Evolutionary conservation across 2,329 filamentous ascomycete genomes (phyloP).

Genomic region (Trichoderma koningii): DNA sequence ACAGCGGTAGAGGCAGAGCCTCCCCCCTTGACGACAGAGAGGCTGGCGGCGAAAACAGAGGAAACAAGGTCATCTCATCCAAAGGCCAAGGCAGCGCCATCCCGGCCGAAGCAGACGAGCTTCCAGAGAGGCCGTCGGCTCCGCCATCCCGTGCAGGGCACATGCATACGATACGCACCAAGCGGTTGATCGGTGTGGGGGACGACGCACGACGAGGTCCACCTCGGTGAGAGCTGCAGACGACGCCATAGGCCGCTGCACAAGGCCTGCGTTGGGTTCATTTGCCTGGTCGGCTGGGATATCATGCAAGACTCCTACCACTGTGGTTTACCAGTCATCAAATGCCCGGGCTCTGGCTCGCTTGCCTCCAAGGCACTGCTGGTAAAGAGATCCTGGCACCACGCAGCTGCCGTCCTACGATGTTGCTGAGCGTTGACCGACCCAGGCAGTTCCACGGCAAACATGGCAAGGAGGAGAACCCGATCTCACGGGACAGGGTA

Average conservation of each 20-base stretch:
- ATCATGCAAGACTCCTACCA: conserved; percentile 8
- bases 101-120: neutral
- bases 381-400: neutral
- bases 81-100: neutral
- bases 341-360: conserved; percentile 16
- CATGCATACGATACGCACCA: conserved; percentile 23
- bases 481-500: neutral
- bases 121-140: neutral
- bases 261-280: conserved; percentile 19
- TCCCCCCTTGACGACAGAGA: too few relatives aligned
- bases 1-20: neutral
- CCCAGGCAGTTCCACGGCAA: neutral
- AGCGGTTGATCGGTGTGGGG: conserved; percentile 24
- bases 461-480: neutral
- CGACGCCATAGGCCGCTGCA: conserved; percentile 22
- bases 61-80: neutral
- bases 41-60: neutral
- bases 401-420: neutral
- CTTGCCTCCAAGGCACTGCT: conserved; percentile 8
- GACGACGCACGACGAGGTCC: conserved; percentile 22
- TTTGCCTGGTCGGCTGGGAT: conserved; percentile 18
- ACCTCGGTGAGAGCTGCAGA: conserved; percentile 25
- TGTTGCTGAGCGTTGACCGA: conserved; percentile 1
- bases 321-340: conserved; percentile 4
- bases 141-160: conserved; percentile 21